Evolutionary conservation across 1,139 yeast species (phyloP).

Genomic region (Candida sojae): DNA sequence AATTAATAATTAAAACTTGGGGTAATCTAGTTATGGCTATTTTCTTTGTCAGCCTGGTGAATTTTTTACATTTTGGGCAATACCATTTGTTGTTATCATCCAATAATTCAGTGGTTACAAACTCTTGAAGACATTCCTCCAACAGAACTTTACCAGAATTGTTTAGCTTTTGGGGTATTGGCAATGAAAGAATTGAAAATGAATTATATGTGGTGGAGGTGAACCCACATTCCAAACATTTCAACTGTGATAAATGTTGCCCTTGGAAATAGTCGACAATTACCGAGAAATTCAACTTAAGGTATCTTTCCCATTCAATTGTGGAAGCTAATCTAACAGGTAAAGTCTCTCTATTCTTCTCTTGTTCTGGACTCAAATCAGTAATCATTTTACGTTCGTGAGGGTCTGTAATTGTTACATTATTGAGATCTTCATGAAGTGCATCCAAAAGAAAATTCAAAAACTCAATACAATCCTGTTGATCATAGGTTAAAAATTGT

Average conservation of each 20-base stretch:
- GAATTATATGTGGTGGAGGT: slow-evolving; percentile 90
- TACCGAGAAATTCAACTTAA: slow-evolving; percentile 80
- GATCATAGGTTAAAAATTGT: slow-evolving; percentile 72
- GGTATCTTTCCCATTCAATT: slow-evolving; percentile 92
- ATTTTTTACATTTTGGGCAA: slow-evolving; percentile 77
- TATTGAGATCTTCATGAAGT: slow-evolving; percentile 85
- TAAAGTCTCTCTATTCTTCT: slow-evolving; percentile 67
- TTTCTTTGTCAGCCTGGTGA: slow-evolving; percentile 67
- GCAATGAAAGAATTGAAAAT: slow-evolving; percentile 73
- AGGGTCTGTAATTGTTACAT: slow-evolving; percentile 40
- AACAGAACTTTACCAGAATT: slow-evolving; percentile 38
- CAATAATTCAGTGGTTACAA: slow-evolving; percentile 65
- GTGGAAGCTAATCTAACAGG: slow-evolving; percentile 86
- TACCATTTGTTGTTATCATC: slow-evolving; percentile 88
- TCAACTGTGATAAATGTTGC: slow-evolving; percentile 78
- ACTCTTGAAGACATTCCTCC: slow-evolving; percentile 68
- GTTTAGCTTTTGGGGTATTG: slow-evolving; percentile 54
- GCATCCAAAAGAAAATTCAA: slow-evolving; percentile 82
- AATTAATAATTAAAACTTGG: slow-evolving; percentile 67
- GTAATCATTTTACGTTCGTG: slow-evolving; percentile 41
- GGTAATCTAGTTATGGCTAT: slow-evolving; percentile 75
- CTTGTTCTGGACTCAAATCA: slow-evolving; percentile 71
- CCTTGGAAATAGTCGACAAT: slow-evolving; percentile 90
- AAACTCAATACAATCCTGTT: slow-evolving; percentile 94
- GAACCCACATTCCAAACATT: slow-evolving; percentile 70